phyloP scores from a whole-genome alignment of 768 basidiomycete species.

The Russula sp. region DNA sequence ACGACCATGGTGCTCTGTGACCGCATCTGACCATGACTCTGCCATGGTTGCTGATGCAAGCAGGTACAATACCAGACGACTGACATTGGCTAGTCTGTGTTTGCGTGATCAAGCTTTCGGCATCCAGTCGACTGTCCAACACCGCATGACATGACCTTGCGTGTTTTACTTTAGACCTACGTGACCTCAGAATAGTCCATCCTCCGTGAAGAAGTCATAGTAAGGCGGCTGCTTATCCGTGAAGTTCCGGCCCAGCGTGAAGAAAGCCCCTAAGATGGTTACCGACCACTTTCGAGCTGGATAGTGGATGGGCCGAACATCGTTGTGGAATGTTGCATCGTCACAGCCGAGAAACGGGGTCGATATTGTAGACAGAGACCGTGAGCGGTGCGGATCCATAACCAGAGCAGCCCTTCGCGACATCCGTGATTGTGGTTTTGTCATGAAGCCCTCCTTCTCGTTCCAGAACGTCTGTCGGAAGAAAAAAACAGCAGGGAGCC shows the following conservation, averaged over 20 bases:
- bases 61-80: no score
- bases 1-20: no score
- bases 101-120: no score
- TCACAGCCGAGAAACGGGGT: constrained; percentile 7
- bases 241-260: constrained; percentile 25
- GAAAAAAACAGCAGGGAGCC: not conserved
- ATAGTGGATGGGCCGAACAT: constrained; percentile 9
- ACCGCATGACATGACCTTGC: no score
- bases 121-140: not conserved
- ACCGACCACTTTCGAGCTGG: constrained; percentile 18
- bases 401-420: constrained; percentile 11
- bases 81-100: no score
- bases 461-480: constrained; percentile 15
- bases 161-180: no score
- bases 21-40: no score
- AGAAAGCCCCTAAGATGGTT: constrained; percentile 28
- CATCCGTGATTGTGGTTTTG: constrained; percentile 5
- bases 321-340: constrained; percentile 14
- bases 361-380: constrained; percentile 8
- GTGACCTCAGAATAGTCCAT: constrained; percentile 22
- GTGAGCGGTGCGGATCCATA: constrained; percentile 14
- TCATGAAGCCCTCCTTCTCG: constrained; percentile 13
- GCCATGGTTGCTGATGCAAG: no score
- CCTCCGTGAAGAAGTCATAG: constrained; percentile 16
- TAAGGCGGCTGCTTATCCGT: not conserved